phyloP scores from a whole-genome alignment of 805 yeast species.

The Kuraishia hungarica region DNA sequence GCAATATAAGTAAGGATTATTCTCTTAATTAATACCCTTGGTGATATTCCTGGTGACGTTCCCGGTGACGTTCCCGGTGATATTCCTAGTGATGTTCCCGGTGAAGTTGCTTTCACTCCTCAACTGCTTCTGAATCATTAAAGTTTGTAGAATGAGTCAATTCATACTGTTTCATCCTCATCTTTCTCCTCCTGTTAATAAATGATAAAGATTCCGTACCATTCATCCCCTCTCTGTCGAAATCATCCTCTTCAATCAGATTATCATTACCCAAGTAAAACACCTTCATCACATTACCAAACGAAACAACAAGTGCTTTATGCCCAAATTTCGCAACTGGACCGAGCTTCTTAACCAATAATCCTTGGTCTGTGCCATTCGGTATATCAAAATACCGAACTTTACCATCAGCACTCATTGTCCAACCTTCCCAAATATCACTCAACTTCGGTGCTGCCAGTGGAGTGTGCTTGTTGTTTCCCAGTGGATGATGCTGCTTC shows the following conservation, averaged over 20 bases:
- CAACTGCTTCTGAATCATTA: slow-evolving; percentile 12
- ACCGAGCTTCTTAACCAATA: slow-evolving; percentile 47
- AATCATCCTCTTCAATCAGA: slow-evolving; percentile 50
- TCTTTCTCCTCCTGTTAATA: slow-evolving; percentile 25
- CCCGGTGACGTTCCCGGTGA: too few species aligned
- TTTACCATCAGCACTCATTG: slow-evolving; percentile 60
- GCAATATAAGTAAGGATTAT: too few species aligned
- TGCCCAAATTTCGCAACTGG: slow-evolving; percentile 67
- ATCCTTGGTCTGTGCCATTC: slow-evolving; percentile 30
- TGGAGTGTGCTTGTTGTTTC: background rate
- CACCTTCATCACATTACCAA: slow-evolving; percentile 66
- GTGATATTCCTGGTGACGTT: too few species aligned
- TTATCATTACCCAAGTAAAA: slow-evolving; percentile 72
- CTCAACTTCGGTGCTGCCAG: slow-evolving; percentile 13
- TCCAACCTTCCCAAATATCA: slow-evolving; percentile 75
- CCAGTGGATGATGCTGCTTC: background rate
- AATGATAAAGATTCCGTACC: slow-evolving; percentile 23
- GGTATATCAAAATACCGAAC: slow-evolving; percentile 54
- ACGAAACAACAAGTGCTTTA: slow-evolving; percentile 65
- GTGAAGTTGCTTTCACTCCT: background rate
- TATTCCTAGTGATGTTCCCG: too few species aligned
- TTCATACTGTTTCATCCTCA: slow-evolving; percentile 24
- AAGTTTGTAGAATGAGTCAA: slow-evolving; percentile 28
- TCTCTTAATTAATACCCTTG: too few species aligned
- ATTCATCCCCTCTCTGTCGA: slow-evolving; percentile 29